These are phyloP conservation scores for Aureobasidium lini DNA, from an alignment of 2,329 filamentous ascomycete species.

Conservation along the genomic window DNA sequence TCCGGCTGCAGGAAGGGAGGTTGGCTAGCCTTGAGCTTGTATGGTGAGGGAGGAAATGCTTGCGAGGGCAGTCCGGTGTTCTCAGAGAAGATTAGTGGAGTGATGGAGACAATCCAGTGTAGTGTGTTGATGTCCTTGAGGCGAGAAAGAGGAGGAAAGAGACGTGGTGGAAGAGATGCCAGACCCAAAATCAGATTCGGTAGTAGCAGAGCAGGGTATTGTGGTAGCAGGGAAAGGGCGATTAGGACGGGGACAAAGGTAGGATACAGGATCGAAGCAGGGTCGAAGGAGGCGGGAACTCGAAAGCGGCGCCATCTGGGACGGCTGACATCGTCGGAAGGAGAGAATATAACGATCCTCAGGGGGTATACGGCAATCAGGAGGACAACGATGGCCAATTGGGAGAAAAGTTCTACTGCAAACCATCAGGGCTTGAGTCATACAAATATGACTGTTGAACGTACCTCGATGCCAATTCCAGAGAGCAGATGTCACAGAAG, in stretches of 20 bases:
- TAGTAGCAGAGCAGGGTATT: slow-evolving; percentile 55
- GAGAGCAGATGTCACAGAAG: slow-evolving; percentile 23
- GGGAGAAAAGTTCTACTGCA: slow-evolving; percentile 34
- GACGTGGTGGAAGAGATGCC: slow-evolving; percentile 62
- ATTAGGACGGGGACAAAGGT: slow-evolving; percentile 67
- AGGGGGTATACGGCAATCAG: slow-evolving; percentile 32
- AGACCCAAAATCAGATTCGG: slow-evolving; percentile 78
- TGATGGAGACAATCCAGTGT: slow-evolving; percentile 73
- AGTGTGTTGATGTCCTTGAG: slow-evolving; percentile 53
- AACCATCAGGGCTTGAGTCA: neutral
- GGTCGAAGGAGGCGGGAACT: slow-evolving; percentile 76
- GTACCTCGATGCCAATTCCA: slow-evolving; percentile 35
- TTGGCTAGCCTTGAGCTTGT: slow-evolving; percentile 26
- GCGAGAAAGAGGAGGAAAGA: slow-evolving; percentile 59
- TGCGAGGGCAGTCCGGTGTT: slow-evolving; percentile 33
- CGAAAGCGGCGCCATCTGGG: slow-evolving; percentile 33
- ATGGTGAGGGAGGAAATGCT: slow-evolving; percentile 27
- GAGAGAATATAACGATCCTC: slow-evolving; percentile 24
- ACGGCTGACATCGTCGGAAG: neutral
- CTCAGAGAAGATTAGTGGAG: slow-evolving; percentile 55
- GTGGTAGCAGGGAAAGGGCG: slow-evolving; percentile 62
- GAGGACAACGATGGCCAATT: slow-evolving; percentile 27
- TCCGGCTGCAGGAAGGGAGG: slow-evolving; percentile 42
- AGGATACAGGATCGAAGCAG: slow-evolving; percentile 84
- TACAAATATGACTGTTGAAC: slow-evolving; percentile 20